These are phyloP conservation scores for Salix viminalis DNA, from an alignment of 345 rosid genomes.

Conservation along the genomic window DNA sequence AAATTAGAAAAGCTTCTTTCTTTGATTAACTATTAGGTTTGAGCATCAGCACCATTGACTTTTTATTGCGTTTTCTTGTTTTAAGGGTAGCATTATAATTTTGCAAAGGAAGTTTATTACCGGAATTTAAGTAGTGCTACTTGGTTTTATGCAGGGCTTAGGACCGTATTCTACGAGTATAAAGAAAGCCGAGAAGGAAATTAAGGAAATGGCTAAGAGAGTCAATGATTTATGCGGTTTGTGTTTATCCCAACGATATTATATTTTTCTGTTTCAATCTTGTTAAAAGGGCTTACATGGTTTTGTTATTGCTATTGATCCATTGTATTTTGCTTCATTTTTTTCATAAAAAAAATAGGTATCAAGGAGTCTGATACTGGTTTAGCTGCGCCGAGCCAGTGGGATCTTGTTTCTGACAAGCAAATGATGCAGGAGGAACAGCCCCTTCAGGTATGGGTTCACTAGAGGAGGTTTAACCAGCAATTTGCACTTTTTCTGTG, in stretches of 20 bases:
- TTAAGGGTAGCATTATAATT: not conserved
- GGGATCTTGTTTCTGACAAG: constrained; percentile 99
- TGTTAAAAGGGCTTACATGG: not conserved
- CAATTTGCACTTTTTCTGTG: too few relatives aligned
- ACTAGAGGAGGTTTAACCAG: not conserved
- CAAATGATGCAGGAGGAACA: constrained; percentile 99
- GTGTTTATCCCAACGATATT: not conserved
- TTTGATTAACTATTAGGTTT: not conserved
- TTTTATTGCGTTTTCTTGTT: not conserved
- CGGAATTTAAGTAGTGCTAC: too few relatives aligned
- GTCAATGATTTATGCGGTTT: constrained; percentile 86
- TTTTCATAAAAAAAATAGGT: constrained; percentile 28
- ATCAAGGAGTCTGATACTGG: constrained; percentile 98
- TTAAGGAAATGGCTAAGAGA: constrained; percentile 86
- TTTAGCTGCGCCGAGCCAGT: constrained; percentile 92
- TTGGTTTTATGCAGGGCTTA: constrained; percentile 51
- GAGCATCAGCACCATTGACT: not conserved
- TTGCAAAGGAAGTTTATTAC: not conserved
- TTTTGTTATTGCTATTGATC: not conserved
- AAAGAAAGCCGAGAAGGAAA: constrained; percentile 91
- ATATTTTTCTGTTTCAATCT: not conserved
- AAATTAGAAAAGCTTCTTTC: too few relatives aligned
- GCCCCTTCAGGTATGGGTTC: constrained; percentile 58
- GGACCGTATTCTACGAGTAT: constrained; percentile 84
- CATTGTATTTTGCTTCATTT: not conserved